Evolutionary conservation across 164 flowering plant species (phyloP).

Genomic region (Buxus sempervirens): DNA sequence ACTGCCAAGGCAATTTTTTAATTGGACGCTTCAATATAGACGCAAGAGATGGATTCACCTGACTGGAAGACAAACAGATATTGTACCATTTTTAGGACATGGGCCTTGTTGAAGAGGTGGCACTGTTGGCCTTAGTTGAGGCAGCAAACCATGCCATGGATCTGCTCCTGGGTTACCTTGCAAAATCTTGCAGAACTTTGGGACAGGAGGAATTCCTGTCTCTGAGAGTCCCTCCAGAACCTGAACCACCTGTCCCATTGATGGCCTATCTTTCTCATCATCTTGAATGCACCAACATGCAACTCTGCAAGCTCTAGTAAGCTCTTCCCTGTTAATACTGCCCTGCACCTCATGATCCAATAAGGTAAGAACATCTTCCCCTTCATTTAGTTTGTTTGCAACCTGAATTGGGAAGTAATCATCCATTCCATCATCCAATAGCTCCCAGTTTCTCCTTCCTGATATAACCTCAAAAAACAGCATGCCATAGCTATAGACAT

Average conservation of each 20-base stretch:
- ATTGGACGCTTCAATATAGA: neutral
- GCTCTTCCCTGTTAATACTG: neutral
- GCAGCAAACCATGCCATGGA: no score
- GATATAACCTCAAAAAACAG: slow-evolving; percentile 11
- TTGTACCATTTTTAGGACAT: slow-evolving; percentile 1
- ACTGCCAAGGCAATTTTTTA: no score
- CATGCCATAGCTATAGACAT: slow-evolving; percentile 15
- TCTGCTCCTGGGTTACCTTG: no score
- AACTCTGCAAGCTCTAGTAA: slow-evolving; percentile 9
- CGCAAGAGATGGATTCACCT: neutral
- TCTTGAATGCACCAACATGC: slow-evolving; percentile 20
- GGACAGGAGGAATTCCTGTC: slow-evolving; percentile 4
- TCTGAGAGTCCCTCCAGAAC: slow-evolving; percentile 13
- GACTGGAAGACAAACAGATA: neutral
- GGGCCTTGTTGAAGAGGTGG: slow-evolving; percentile 2
- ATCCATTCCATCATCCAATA: neutral
- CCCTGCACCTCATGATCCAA: slow-evolving; percentile 10
- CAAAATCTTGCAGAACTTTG: neutral
- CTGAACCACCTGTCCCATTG: slow-evolving; percentile 12
- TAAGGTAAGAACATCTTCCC: slow-evolving; percentile 1
- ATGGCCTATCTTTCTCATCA: slow-evolving; percentile 12
- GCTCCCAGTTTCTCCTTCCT: slow-evolving; percentile 9
- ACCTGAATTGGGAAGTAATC: slow-evolving; percentile 3
- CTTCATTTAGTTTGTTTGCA: neutral
- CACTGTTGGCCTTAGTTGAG: slow-evolving; percentile 5